Evolutionary conservation across 495 filamentous ascomycete species (phyloP), one percentile per base, ranked within the genome.

Genomic region (Bombardia bombarda): DNA sequence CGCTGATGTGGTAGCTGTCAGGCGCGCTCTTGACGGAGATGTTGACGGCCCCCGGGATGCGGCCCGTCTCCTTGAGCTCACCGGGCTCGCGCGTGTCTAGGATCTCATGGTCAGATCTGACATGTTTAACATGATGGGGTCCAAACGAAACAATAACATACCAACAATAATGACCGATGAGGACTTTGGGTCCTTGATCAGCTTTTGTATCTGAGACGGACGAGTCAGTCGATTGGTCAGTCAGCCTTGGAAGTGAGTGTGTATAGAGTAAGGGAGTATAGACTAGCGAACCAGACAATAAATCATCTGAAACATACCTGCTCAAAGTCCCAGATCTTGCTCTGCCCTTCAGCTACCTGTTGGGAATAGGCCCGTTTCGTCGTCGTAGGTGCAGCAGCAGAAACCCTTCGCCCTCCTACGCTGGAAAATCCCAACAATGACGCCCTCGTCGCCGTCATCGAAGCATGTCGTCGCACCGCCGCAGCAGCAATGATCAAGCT

Each of bases 31-130:
- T 74, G 32, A 98, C 67, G 24, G 92, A 90, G 43, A 98, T 77
- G 68, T 82, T 86, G 39, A 86, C 58, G 0, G 87, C 83, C 18
- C 72, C 70, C 1, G 92, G 90, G 61, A 98, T 95, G 18, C 73
- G 72, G 26, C 89, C 89, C 0, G 79, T 79, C 4, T 63, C 48
- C 24, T 46, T 39, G 25, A 88, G 77, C 64, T 98, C 92, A 50
- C 65, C 51, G 33, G 90, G 87, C 66, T 96, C 90, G 62, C 92
- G 90, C 51, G 86, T 78, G 69, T 98, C 89, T 68, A 9, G 32
- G 26, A 7, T 7, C 26, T 30, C 26, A 13, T 30, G 13, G 26
- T 30, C 7, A 30, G 7, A 30, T 30, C 13, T 13, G 26, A 30
- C 13, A 13, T 30, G 26, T 13, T 7, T 7, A 13, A 30, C 26